Evolutionary conservation across 106 monocot species (phyloP).

Genomic region (Hemerocallis citrina): DNA sequence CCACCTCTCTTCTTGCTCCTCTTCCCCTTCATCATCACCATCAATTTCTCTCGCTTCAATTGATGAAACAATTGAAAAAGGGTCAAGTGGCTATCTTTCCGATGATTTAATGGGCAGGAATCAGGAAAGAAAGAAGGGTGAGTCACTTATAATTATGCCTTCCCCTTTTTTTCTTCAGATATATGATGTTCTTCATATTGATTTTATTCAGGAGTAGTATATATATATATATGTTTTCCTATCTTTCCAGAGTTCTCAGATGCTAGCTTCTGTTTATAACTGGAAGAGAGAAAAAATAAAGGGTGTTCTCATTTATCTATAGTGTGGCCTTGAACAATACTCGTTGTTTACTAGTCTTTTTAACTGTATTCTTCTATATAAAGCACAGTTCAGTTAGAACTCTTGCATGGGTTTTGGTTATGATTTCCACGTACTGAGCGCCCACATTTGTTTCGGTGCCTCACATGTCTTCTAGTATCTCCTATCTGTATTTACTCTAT

Average conservation of each 20-base stretch:
- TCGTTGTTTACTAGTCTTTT: too few species aligned
- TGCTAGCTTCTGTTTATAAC: neutral
- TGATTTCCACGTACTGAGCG: too few species aligned
- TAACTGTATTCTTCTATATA: too few species aligned
- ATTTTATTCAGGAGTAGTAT: neutral
- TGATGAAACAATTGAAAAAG: constrained; percentile 20
- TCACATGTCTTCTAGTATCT: neutral
- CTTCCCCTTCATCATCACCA: constrained; percentile 16
- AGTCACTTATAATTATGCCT: neutral
- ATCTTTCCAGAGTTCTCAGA: neutral
- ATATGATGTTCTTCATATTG: neutral
- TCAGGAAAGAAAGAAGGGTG: constrained; percentile 38
- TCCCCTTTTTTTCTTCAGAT: neutral
- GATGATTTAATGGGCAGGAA: constrained; percentile 22
- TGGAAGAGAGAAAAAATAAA: neutral
- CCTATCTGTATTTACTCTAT: neutral
- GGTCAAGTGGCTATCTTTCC: constrained; percentile 23
- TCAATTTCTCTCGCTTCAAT: constrained; percentile 23
- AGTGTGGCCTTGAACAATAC: too few species aligned
- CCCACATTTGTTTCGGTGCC: neutral
- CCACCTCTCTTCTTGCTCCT: constrained; percentile 2
- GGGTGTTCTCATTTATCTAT: too few species aligned
- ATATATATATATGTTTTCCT: neutral
- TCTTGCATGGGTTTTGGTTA: too few species aligned
- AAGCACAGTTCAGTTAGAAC: too few species aligned